Percentiles rank a stretch among this genome's conserved stretches.
These are phyloP conservation scores for Russula lepida DNA, from an alignment of 768 basidiomycete species.

Conservation along the genomic window DNA sequence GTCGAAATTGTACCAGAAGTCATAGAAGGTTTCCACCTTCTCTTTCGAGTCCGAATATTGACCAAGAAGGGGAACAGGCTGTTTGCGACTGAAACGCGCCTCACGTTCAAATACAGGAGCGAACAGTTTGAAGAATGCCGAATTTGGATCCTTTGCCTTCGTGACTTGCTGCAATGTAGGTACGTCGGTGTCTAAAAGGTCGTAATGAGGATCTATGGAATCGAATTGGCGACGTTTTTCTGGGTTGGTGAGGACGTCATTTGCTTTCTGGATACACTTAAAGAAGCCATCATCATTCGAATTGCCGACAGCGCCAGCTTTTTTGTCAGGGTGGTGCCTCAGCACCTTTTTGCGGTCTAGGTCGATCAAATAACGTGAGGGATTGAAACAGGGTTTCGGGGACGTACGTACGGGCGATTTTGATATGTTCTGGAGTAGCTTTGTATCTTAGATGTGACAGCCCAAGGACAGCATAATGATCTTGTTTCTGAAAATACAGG, in stretches of 20 bases:
- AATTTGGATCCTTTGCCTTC: conserved; percentile 37
- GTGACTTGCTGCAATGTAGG: conserved; percentile 60
- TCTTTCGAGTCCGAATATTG: conserved; percentile 60
- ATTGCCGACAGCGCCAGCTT: conserved; percentile 62
- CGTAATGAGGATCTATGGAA: conserved; percentile 78
- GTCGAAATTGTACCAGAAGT: conserved; percentile 99
- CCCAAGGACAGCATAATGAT: conserved; percentile 95
- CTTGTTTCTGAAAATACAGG: conserved; percentile 70
- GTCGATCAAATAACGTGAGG: not conserved
- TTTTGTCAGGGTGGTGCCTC: conserved; percentile 95
- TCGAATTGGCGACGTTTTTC: conserved; percentile 94
- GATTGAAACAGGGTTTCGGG: not conserved
- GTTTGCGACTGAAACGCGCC: conserved; percentile 80
- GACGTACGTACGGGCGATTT: conserved; percentile 86
- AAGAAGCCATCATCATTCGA: conserved; percentile 98
- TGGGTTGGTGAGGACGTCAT: conserved; percentile 80
- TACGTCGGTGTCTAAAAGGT: conserved; percentile 67
- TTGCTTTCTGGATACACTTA: conserved; percentile 99
- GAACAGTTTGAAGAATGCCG: conserved; percentile 65
- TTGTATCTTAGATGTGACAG: conserved; percentile 82
- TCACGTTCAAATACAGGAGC: conserved; percentile 83
- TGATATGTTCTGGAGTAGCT: conserved; percentile 88
- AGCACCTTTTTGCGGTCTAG: conserved; percentile 96
- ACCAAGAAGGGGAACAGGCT: conserved; percentile 82
- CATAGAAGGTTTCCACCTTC: conserved; percentile 88